Evolutionary conservation across 306 rosid species (phyloP), one percentile per base, ranked within the genome.

Genomic region (Prunus mira): DNA sequence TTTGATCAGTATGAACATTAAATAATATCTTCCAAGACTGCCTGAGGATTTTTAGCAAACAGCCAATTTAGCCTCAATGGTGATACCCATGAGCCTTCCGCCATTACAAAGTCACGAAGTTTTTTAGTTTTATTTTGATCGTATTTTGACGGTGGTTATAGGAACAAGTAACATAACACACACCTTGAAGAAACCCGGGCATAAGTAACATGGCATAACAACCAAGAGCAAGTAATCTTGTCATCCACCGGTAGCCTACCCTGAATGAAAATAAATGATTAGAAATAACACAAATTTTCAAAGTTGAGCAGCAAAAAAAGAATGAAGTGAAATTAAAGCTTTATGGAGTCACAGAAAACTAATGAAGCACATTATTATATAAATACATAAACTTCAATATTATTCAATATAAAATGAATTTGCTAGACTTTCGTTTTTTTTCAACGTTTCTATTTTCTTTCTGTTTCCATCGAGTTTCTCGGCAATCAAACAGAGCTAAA

Each of bases 181-280:
- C 72, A 92, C 97, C 98, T 89, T 87, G 97, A 70, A 92, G 88
- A 85, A 96, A 96, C 18, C 99, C 98, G 0, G 98, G 99, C 96
- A 91, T 76, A 30, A 96, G 99, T 71, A 96, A 84, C 86, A 92
- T 65, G 54, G 97, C 96, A 73, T 91, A 96, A 65, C 83, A 85
- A 76, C 63, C 89, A 66, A 91, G 99, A 56, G 93, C 96, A 84
- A 89, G 84, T 18, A 87, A 78, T 76, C 71, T 76, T 2, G 81
- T 79, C 18, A 96, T 90, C 99, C 99, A 96, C 62, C 88, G 93
- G 82, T 88, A 96, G 78, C 99, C 99, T 87, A 96, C 67, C 97
- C 99, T 96, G 96, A 81, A 86, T 9, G 18, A 78, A 82, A 76
- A 85, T 73, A 81, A 74, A 73, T 57, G 76, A 75, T 80, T 72